Evolutionary conservation across 768 basidiomycete species (phyloP).

Genomic region (Pisolithus tinctorius): DNA sequence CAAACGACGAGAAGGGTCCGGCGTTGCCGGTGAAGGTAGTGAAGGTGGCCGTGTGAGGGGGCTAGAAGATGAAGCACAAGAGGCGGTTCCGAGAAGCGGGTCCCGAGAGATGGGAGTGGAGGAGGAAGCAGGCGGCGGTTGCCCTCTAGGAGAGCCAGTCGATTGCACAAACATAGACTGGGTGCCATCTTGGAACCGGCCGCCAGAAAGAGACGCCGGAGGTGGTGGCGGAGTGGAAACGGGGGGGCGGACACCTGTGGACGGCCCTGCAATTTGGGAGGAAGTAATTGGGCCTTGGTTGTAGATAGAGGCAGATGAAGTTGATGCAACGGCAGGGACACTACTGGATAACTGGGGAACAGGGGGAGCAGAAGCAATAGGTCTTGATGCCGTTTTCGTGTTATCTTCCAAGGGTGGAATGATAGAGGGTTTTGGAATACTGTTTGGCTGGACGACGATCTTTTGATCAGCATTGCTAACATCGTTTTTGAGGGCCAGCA

Average conservation of each 20-base stretch:
- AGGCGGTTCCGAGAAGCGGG: conserved; percentile 9
- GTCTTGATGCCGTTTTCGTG: conserved; percentile 23
- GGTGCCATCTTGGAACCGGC: conserved; percentile 66
- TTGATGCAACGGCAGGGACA: conserved; percentile 13
- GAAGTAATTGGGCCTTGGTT: conserved; percentile 30
- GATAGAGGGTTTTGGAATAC: conserved; percentile 52
- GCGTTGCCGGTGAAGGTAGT: conserved; percentile 5
- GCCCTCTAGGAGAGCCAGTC: conserved; percentile 29
- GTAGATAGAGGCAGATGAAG: conserved; percentile 16
- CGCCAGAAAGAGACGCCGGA: conserved; percentile 51
- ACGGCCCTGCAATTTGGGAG: conserved; percentile 52
- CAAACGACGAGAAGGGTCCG: conserved; percentile 1
- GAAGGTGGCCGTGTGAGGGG: conserved; percentile 13
- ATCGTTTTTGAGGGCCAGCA: conserved; percentile 79
- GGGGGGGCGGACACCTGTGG: conserved; percentile 21
- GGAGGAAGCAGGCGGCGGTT: conserved; percentile 29
- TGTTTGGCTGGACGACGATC: conserved; percentile 39
- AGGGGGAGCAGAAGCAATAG: conserved; percentile 16
- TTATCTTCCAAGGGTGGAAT: conserved; percentile 63
- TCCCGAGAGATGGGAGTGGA: conserved; percentile 25
- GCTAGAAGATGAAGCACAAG: conserved; percentile 8
- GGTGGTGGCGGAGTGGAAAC: conserved; percentile 23
- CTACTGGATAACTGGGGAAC: conserved; percentile 14
- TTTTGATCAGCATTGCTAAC: conserved; percentile 63
- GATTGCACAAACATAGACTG: conserved; percentile 75